Conservation (phyloP, 352 stramenopile genomes). For the Pythium brassicae region DNA sequence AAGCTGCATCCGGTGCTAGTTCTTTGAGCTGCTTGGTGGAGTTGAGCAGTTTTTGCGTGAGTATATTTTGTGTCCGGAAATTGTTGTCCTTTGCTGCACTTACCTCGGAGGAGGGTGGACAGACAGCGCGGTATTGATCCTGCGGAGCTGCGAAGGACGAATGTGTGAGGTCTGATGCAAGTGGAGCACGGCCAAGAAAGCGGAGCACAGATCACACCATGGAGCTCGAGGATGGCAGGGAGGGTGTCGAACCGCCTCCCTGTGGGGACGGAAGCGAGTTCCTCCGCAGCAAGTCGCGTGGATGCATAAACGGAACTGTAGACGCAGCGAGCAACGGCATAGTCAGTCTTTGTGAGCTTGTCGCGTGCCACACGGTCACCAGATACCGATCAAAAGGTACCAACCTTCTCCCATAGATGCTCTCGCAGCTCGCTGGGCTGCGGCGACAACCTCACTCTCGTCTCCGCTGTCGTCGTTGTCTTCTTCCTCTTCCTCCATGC, state of each 20-base stretch:
- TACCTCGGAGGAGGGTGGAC: constrained; percentile 24
- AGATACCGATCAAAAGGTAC: constrained; percentile 1
- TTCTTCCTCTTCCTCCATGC: constrained; percentile 10
- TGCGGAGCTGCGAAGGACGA: constrained; percentile 31
- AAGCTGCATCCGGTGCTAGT: background rate
- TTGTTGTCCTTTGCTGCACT: background rate
- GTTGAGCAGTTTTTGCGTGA: background rate
- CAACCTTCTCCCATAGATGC: constrained; percentile 22
- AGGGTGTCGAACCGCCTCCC: constrained; percentile 7
- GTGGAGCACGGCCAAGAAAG: background rate
- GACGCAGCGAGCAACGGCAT: background rate
- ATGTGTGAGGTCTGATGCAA: too few relatives aligned
- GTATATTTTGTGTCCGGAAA: too few relatives aligned
- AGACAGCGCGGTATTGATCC: constrained; percentile 53
- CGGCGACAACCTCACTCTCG: background rate
- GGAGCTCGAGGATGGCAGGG: constrained; percentile 46
- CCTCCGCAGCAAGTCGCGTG: constrained; percentile 37
- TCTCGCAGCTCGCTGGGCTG: constrained; percentile 8
- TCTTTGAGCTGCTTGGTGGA: background rate
- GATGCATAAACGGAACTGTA: constrained; percentile 21
- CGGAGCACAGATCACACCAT: constrained; percentile 30
- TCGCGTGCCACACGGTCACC: too few relatives aligned
- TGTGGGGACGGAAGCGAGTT: constrained; percentile 38
- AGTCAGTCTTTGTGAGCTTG: too few relatives aligned
- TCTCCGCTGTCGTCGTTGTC: background rate